Base-by-base conservation (phyloP, 768 basidiomycete species). In the Cystofilobasidium ferigula region DNA sequence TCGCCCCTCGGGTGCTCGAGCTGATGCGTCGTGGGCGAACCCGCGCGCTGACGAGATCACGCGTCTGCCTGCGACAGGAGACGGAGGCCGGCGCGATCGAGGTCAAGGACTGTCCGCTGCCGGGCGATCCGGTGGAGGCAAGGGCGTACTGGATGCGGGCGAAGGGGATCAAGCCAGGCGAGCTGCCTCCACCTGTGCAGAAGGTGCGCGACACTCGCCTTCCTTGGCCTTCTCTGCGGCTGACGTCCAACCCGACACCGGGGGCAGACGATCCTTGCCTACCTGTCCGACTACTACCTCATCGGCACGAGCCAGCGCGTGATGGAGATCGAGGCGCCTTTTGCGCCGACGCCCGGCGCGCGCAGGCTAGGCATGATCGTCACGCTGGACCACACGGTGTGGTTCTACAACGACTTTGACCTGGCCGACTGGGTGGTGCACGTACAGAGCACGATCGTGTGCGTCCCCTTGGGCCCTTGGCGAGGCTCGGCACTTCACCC, bases 251-350 rank as follows among this genome's bases (percentile, higher is more conserved):
- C n/a, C n/a, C n/a, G n/a, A n/a, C n/a, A n/a, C n/a, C n/a, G n/a
- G n/a, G n/a, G n/a, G 4, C 45, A 59, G 64, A 43, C 64, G 35
- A 74, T 77, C 68, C 72, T 76, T 16, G 75, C 74, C 1, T 76
- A 75, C 58, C 72, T 76, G 65, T 70, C 73, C 28, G 76, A 77
- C 69, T 75, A 75, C 61, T 74, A 74, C 63, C 74, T 76, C 62
- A 74, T 76, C 61, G 76, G 76, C 8, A 74, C 74, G 5, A 74
- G 74, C 4, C 68, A 74, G 6, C 70, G 73, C 24, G 70, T 72
- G 3, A 70, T 75, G 14, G 74, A 74, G 0, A 65, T 77, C 38
- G 72, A 72, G 24, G 68, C 71, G 48, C 69, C 68, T 34, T 71
- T 58, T 14, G 30, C 48, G 14, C 43, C 53, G 51, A 40, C 20